Conservation (phyloP, 805 yeast genomes). For the Priceomyces melissophilus region DNA sequence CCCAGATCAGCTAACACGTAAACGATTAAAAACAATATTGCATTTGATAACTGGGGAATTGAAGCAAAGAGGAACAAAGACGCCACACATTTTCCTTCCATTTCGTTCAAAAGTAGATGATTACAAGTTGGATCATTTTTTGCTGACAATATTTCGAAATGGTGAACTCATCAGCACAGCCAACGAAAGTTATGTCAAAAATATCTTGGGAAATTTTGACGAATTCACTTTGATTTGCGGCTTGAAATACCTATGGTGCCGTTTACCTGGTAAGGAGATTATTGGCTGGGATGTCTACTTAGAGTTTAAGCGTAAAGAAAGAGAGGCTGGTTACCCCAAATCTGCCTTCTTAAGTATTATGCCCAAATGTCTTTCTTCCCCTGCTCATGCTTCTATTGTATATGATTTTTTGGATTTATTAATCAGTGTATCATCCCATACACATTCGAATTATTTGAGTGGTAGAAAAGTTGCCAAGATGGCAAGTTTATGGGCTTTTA, state of each 20-base stretch:
- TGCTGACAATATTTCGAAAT: slow-evolving; percentile 56
- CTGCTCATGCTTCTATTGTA: slow-evolving; percentile 86
- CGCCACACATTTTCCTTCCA: slow-evolving; percentile 74
- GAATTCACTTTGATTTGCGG: slow-evolving; percentile 71
- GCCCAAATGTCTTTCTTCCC: slow-evolving; percentile 80
- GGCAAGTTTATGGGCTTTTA: slow-evolving; percentile 89
- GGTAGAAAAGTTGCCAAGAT: slow-evolving; percentile 77
- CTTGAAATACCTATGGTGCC: slow-evolving; percentile 81
- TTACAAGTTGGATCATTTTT: slow-evolving; percentile 51
- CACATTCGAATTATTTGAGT: slow-evolving; percentile 72
- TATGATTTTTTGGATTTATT: slow-evolving; percentile 82
- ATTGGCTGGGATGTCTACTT: slow-evolving; percentile 85
- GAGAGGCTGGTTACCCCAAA: slow-evolving; percentile 61
- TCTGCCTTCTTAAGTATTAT: slow-evolving; percentile 74
- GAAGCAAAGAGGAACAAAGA: slow-evolving; percentile 63
- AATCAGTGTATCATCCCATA: slow-evolving; percentile 72
- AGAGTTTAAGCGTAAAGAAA: slow-evolving; percentile 63
- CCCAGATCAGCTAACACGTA: slow-evolving; percentile 50
- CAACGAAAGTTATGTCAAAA: slow-evolving; percentile 36
- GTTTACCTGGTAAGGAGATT: slow-evolving; percentile 74
- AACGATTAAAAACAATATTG: slow-evolving; percentile 62
- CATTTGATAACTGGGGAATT: slow-evolving; percentile 71
- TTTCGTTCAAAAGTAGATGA: slow-evolving; percentile 70
- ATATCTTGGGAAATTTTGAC: slow-evolving; percentile 47
- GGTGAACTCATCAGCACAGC: slow-evolving; percentile 41